phyloP scores from a whole-genome alignment of 2,329 filamentous ascomycete genomes.

The Helotiales sp. region DNA sequence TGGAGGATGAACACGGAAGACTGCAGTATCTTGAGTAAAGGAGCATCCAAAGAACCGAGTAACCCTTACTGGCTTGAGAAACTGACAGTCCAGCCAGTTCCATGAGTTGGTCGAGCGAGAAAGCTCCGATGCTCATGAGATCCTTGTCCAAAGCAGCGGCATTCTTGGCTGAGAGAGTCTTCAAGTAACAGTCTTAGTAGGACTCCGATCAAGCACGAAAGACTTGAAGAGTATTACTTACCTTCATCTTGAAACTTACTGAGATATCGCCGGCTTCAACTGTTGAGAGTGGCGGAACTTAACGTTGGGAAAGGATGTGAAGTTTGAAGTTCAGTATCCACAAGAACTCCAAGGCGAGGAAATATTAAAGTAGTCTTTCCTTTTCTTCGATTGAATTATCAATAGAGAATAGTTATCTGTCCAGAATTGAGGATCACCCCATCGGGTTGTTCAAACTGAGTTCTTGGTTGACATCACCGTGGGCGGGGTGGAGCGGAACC shows the following conservation, averaged over 20 bases:
- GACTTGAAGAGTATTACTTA: constrained; percentile 6
- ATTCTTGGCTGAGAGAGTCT: constrained; percentile 88
- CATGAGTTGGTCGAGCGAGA: constrained; percentile 80
- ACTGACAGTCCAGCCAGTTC: constrained; percentile 83
- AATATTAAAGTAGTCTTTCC: too few relatives aligned
- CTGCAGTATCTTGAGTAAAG: constrained; percentile 49
- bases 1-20: constrained; percentile 83
- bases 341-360: too few relatives aligned
- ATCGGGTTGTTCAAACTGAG: not conserved
- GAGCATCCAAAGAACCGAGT: not conserved
- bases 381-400: not conserved
- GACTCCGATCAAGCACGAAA: not conserved
- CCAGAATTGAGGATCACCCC: not conserved
- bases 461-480: constrained; percentile 27
- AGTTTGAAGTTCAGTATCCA: not conserved
- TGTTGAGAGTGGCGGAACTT: not conserved
- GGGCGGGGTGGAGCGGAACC: not conserved
- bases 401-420: not conserved
- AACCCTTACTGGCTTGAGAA: constrained; percentile 76
- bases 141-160: constrained; percentile 90
- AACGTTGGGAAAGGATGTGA: too few relatives aligned
- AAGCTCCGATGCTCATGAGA: constrained; percentile 86
- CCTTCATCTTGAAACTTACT: constrained; percentile 22
- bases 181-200: not conserved
- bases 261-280: not conserved